A percentile compares a stretch with the other conserved stretches of the same genome.
Evolutionary conservation across 148 eudicot genomes (phyloP).

Genomic region (Agrostemma githago): DNA sequence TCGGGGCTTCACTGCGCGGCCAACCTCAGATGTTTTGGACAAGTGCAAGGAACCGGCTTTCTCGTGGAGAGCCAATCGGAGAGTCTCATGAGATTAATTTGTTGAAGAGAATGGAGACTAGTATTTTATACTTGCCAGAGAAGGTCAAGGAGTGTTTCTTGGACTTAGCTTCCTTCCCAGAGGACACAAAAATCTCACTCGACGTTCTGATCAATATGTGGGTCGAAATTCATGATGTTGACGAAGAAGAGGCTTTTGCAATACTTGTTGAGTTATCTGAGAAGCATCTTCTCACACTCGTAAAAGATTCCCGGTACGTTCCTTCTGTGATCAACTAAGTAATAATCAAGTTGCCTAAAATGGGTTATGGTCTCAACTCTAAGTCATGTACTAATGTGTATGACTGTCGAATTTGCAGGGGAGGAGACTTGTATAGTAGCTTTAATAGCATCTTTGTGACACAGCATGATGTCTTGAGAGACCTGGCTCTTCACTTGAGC

Average conservation of each 20-base stretch:
- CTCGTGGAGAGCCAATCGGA: conserved; percentile 59
- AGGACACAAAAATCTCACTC: conserved; percentile 69
- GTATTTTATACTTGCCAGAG: conserved; percentile 48
- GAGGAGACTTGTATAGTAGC: conserved; percentile 69
- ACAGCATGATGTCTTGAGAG: conserved; percentile 85
- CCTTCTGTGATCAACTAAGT: not conserved
- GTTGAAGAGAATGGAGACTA: conserved; percentile 65
- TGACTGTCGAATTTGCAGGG: conserved; percentile 37
- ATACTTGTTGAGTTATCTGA: conserved; percentile 74
- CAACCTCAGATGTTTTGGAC: conserved; percentile 63
- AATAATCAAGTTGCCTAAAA: not conserved
- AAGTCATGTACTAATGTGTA: not conserved
- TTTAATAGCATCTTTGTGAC: conserved; percentile 65
- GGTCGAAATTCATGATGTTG: conserved; percentile 74
- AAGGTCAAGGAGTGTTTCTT: conserved; percentile 76
- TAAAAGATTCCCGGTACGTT: conserved; percentile 64
- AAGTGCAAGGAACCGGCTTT: conserved; percentile 63
- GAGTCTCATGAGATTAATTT: conserved; percentile 72
- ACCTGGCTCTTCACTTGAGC: conserved; percentile 71
- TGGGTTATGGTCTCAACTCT: not conserved
- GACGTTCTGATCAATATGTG: conserved; percentile 72
- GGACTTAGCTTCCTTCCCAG: conserved; percentile 81
- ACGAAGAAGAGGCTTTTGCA: conserved; percentile 68
- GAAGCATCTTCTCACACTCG: conserved; percentile 62
- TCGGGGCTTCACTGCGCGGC: conserved; percentile 76